A percentile compares a stretch with the other conserved stretches of the same genome.
Evolutionary conservation across 139 green algal genomes (phyloP).

Genomic region (Gonium pectorale): DNA sequence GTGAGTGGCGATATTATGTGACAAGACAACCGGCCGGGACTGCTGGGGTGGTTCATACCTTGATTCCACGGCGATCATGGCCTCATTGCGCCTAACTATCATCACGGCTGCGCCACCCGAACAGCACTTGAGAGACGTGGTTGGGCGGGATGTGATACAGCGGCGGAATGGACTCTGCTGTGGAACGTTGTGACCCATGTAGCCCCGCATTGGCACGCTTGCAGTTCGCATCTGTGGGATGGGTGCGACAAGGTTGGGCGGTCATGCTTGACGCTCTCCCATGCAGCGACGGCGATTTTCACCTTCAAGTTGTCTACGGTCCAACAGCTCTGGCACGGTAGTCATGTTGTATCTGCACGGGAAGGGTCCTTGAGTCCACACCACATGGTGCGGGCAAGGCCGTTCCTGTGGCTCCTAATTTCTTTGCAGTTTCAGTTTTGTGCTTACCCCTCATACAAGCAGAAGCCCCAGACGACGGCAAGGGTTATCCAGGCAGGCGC

Average conservation of each 20-base stretch:
- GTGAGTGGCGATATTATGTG: not conserved
- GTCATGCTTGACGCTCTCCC: not conserved
- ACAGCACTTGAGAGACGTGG: slow-evolving; percentile 49
- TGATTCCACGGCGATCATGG: no score
- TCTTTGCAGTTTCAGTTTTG: no score
- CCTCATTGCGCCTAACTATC: not conserved
- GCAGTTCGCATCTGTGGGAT: slow-evolving; percentile 29
- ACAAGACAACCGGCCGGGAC: not conserved
- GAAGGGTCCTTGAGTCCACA: no score
- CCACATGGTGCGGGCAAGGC: no score
- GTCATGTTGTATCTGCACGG: slow-evolving; percentile 60
- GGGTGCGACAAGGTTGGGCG: not conserved
- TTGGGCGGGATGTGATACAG: slow-evolving; percentile 61
- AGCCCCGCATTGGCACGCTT: slow-evolving; percentile 31
- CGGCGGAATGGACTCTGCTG: slow-evolving; percentile 49
- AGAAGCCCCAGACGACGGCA: slow-evolving; percentile 59
- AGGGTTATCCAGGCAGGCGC: slow-evolving; percentile 69
- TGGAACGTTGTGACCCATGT: not conserved
- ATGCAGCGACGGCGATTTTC: not conserved
- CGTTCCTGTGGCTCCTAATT: no score
- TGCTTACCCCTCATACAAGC: slow-evolving; percentile 73
- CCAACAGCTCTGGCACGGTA: not conserved
- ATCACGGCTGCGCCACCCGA: not conserved
- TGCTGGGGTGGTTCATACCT: no score
- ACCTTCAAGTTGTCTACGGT: slow-evolving; percentile 38